A percentile compares a stretch with the other conserved stretches of the same genome.
These are phyloP conservation scores for Apophysomyces ossiformis DNA, from an alignment of 371 early-diverging fungal species.

Conservation along the genomic window DNA sequence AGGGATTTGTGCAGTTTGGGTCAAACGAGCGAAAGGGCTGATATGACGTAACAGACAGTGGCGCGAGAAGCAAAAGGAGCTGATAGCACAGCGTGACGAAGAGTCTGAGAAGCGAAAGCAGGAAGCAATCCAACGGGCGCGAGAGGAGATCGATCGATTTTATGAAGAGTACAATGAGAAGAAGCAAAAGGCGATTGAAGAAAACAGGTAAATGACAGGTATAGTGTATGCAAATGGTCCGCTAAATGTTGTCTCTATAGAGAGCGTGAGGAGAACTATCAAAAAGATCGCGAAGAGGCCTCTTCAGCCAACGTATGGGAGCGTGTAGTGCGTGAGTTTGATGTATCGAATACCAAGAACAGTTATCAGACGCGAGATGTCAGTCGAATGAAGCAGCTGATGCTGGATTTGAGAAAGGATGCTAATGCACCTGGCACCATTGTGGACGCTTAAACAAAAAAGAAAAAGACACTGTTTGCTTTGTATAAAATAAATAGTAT, in stretches of 20 bases:
- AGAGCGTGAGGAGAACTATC: constrained; percentile 56
- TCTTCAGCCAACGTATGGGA: constrained; percentile 77
- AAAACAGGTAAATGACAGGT: constrained; percentile 65
- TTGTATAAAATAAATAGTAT: not conserved
- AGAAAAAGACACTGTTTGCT: not conserved
- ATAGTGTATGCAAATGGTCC: not conserved
- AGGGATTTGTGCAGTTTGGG: not conserved
- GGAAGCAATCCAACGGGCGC: constrained; percentile 73
- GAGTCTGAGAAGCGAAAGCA: constrained; percentile 69
- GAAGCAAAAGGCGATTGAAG: constrained; percentile 76
- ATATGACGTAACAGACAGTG: constrained; percentile 65
- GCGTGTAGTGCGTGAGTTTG: constrained; percentile 71
- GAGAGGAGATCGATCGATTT: constrained; percentile 86
- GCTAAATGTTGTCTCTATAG: constrained; percentile 22
- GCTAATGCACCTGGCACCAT: constrained; percentile 77
- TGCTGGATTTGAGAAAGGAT: constrained; percentile 81
- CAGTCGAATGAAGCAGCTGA: constrained; percentile 83
- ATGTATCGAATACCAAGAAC: constrained; percentile 56
- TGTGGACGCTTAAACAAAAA: constrained; percentile 41
- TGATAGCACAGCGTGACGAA: constrained; percentile 81
- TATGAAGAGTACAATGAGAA: constrained; percentile 96
- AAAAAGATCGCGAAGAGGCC: constrained; percentile 63
- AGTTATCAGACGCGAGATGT: constrained; percentile 60
- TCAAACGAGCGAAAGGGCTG: not conserved
- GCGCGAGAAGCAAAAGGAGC: constrained; percentile 76